Evolutionary conservation across 345 rosid genomes (phyloP).

Genomic region (Lepidium africanum): DNA sequence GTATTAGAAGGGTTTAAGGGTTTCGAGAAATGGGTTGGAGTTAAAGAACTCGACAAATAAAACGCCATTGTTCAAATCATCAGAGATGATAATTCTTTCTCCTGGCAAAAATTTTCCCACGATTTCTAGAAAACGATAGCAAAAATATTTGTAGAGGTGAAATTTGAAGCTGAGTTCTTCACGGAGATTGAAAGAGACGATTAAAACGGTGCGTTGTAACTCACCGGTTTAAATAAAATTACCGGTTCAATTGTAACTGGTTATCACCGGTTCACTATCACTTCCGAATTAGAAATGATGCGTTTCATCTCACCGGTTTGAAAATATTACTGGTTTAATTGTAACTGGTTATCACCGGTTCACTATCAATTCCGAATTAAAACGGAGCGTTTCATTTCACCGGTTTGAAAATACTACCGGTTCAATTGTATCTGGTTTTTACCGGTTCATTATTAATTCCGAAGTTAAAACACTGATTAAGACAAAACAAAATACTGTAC

Average conservation of each 20-base stretch:
- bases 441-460: not conserved
- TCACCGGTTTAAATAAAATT: not conserved
- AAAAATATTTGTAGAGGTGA: not conserved
- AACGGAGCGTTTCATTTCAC: slow-evolving; percentile 11
- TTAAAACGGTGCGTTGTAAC: slow-evolving; percentile 14
- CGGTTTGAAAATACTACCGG: not conserved
- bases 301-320: not conserved
- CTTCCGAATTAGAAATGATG: slow-evolving; percentile 5
- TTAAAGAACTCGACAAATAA: slow-evolving; percentile 33
- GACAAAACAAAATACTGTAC: too few species aligned
- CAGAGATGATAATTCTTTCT: not conserved
- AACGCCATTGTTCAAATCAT: slow-evolving; percentile 38
- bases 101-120: not conserved
- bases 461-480: not conserved
- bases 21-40: slow-evolving; percentile 27
- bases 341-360: not conserved
- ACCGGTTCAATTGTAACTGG: not conserved
- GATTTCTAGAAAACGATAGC: slow-evolving; percentile 13
- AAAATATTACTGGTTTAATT: not conserved
- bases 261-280: not conserved
- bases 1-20: slow-evolving; percentile 28
- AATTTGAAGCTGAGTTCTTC: slow-evolving; percentile 12
- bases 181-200: slow-evolving; percentile 16
- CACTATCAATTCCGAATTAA: not conserved
- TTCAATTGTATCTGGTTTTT: not conserved